A percentile compares a stretch with the other conserved stretches of the same genome.
phyloP scores from a whole-genome alignment of 1,284 basidiomycete species.

The Vanrija pseudolonga region DNA sequence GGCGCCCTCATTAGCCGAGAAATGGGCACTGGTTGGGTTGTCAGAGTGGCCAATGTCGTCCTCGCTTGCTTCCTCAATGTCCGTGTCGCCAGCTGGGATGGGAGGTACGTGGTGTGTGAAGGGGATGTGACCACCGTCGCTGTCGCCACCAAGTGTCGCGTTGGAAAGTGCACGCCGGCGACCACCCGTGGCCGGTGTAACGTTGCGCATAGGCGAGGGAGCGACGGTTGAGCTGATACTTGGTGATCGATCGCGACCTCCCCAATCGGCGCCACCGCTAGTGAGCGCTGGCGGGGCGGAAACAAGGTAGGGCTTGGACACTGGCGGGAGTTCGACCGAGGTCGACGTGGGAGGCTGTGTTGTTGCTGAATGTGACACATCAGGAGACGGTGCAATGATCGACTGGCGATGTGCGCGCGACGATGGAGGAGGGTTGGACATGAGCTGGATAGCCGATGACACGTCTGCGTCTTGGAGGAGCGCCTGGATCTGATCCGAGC shows the following conservation, averaged over 20 bases:
- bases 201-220: not conserved
- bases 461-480: conserved; percentile 39
- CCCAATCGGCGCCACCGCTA: conserved; percentile 8
- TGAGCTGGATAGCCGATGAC: conserved; percentile 33
- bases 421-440: conserved; percentile 5
- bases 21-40: not conserved
- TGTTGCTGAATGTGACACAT: not conserved
- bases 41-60: not conserved
- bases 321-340: not conserved
- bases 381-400: not conserved
- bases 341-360: not conserved
- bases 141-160: conserved; percentile 11
- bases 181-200: not conserved
- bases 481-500: conserved; percentile 37
- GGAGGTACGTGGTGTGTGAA: conserved; percentile 34
- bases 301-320: conserved; percentile 28
- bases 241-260: conserved; percentile 13
- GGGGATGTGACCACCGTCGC: conserved; percentile 33
- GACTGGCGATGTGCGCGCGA: not conserved
- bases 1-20: not conserved
- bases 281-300: conserved; percentile 39
- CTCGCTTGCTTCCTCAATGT: conserved; percentile 10
- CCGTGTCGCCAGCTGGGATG: not conserved
- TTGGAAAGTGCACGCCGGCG: conserved; percentile 2
- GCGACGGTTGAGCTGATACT: conserved; percentile 6